Evolutionary conservation across 192 early-diverging fungal species (phyloP).

Genomic region (Umbelopsis sp.): DNA sequence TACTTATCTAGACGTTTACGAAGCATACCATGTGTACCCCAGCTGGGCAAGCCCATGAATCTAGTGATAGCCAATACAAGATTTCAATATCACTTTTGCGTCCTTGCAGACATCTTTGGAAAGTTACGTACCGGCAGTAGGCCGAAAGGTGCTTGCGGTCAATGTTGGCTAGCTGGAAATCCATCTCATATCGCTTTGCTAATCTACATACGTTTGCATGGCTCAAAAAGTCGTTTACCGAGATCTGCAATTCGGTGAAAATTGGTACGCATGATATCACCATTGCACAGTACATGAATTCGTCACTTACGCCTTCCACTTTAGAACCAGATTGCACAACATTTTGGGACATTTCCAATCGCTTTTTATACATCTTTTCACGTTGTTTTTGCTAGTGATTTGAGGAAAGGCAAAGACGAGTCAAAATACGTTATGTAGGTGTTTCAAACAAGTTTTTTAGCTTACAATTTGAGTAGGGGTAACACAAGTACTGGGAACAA

Average conservation of each 20-base stretch:
- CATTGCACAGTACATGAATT: background rate
- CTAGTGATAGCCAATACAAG: slow-evolving; percentile 8
- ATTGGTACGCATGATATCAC: background rate
- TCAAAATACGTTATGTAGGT: too few species aligned
- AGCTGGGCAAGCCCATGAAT: slow-evolving; percentile 54
- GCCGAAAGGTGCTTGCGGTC: slow-evolving; percentile 48
- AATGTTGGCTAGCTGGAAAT: slow-evolving; percentile 48
- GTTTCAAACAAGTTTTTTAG: background rate
- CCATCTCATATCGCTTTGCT: slow-evolving; percentile 47
- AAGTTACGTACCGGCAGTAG: slow-evolving; percentile 46
- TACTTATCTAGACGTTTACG: slow-evolving; percentile 44
- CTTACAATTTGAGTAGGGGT: slow-evolving; percentile 52
- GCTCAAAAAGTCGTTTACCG: background rate
- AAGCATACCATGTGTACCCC: slow-evolving; percentile 51
- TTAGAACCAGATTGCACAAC: slow-evolving; percentile 42
- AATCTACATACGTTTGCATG: slow-evolving; percentile 12
- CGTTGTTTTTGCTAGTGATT: slow-evolving; percentile 42
- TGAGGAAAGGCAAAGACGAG: too few species aligned
- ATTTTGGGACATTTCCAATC: slow-evolving; percentile 48
- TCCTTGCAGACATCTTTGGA: background rate
- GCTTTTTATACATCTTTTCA: slow-evolving; percentile 49
- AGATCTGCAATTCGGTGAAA: background rate
- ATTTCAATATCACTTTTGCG: background rate
- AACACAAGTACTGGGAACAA: slow-evolving; percentile 58
- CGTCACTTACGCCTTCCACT: slow-evolving; percentile 39